phyloP scores from a whole-genome alignment of 306 rosid species.

The Ormosia semicastrata region DNA sequence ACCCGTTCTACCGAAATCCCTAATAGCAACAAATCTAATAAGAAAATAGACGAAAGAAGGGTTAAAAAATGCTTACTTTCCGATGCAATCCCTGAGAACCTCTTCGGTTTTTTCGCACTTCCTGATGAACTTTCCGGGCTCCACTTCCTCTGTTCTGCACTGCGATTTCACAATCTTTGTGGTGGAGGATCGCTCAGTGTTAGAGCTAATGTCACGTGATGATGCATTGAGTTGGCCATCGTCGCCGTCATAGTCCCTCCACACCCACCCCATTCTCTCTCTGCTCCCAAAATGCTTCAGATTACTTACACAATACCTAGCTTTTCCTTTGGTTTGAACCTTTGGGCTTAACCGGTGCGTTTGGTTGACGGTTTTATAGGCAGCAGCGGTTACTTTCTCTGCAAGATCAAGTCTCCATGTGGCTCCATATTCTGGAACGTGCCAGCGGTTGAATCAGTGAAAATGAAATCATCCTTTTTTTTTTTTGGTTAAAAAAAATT shows the following conservation, averaged over 20 bases:
- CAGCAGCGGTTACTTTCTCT: not conserved
- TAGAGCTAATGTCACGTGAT: not conserved
- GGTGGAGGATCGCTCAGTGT: constrained; percentile 47
- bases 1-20: no score
- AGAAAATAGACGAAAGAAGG: not conserved
- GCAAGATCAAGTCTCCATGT: not conserved
- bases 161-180: constrained; percentile 60
- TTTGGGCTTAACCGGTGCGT: not conserved
- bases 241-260: constrained; percentile 51
- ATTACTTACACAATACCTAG: not conserved
- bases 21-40: no score
- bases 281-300: not conserved
- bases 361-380: not conserved
- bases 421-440: no score
- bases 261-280: constrained; percentile 71
- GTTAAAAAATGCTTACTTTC: constrained; percentile 38
- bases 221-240: constrained; percentile 3
- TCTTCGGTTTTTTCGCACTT: constrained; percentile 89
- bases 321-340: no score
- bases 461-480: no score
- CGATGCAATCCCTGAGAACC: constrained; percentile 69
- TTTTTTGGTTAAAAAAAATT: no score
- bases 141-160: constrained; percentile 82
- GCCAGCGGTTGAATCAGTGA: no score
- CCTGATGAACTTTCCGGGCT: constrained; percentile 71